These are phyloP conservation scores for Cyclotella distinguenda DNA, from an alignment of 108 stramenopile genomes.

Conservation along the genomic window DNA sequence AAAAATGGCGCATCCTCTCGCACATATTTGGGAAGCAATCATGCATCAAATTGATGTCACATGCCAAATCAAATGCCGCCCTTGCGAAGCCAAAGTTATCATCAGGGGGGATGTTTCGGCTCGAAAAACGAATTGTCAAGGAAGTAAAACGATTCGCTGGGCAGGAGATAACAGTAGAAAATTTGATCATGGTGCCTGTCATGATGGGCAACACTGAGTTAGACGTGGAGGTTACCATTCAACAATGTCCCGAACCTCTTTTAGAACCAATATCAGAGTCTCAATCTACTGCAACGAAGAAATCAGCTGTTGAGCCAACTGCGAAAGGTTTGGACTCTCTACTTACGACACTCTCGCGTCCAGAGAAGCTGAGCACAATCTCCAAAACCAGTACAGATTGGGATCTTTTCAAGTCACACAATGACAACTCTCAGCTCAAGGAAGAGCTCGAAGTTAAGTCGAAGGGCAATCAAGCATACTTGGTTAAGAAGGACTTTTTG, in stretches of 20 bases:
- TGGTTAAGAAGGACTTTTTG: constrained; percentile 90
- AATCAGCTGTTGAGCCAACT: neutral
- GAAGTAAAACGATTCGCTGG: constrained; percentile 61
- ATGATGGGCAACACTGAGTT: neutral
- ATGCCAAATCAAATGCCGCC: constrained; percentile 17
- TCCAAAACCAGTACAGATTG: constrained; percentile 88
- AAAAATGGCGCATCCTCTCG: constrained; percentile 41
- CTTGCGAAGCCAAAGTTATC: constrained; percentile 32
- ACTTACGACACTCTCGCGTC: constrained; percentile 64
- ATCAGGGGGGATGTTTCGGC: constrained; percentile 33
- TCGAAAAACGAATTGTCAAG: constrained; percentile 35
- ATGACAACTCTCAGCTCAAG: constrained; percentile 52
- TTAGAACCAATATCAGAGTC: neutral
- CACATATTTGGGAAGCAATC: constrained; percentile 57
- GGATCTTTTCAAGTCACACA: constrained; percentile 85
- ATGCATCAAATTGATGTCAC: constrained; percentile 13
- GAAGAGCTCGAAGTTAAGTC: constrained; percentile 80
- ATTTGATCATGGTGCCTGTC: constrained; percentile 35
- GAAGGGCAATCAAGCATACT: constrained; percentile 76
- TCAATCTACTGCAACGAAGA: neutral
- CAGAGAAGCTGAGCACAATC: constrained; percentile 70
- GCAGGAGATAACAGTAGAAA: constrained; percentile 46
- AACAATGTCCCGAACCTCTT: neutral
- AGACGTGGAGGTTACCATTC: neutral
- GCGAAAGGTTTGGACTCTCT: constrained; percentile 60